Conservation (phyloP, 192 early-diverging fungal genomes). For the Podila verticillata region DNA sequence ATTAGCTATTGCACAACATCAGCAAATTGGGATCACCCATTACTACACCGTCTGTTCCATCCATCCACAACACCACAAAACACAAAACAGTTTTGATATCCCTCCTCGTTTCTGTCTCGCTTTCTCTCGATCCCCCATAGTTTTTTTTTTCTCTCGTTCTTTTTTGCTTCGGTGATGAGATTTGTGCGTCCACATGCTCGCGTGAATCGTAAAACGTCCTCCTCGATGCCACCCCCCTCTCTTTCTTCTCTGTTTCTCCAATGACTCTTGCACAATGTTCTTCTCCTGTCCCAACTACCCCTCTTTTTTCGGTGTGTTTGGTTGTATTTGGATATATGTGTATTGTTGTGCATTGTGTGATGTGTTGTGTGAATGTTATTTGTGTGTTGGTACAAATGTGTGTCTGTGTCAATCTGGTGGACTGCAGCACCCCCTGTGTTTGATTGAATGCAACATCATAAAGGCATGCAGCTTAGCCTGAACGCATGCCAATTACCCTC, state of each 20-base stretch:
- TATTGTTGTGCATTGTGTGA: too few species aligned
- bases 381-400: not conserved
- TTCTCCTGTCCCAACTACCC: not conserved
- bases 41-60: too few species aligned
- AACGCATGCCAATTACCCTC: too few species aligned
- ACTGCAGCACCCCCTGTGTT: too few species aligned
- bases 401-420: not conserved
- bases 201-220: not conserved
- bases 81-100: too few species aligned
- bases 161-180: not conserved
- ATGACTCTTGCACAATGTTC: too few species aligned
- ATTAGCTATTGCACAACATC: too few species aligned
- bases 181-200: constrained; percentile 5
- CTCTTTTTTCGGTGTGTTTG: constrained; percentile 5
- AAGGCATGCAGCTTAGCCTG: too few species aligned
- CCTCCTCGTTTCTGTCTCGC: not conserved
- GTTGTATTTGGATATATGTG: too few species aligned
- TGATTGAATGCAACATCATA: too few species aligned
- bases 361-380: not conserved
- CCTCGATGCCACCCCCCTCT: not conserved
- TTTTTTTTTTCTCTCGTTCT: not conserved
- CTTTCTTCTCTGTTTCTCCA: not conserved
- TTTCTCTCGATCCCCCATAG: not conserved
- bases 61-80: too few species aligned
- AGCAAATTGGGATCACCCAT: too few species aligned